Base-by-base conservation (phyloP, 2,329 filamentous ascomycete genomes). In the Xylaria polymorpha region DNA sequence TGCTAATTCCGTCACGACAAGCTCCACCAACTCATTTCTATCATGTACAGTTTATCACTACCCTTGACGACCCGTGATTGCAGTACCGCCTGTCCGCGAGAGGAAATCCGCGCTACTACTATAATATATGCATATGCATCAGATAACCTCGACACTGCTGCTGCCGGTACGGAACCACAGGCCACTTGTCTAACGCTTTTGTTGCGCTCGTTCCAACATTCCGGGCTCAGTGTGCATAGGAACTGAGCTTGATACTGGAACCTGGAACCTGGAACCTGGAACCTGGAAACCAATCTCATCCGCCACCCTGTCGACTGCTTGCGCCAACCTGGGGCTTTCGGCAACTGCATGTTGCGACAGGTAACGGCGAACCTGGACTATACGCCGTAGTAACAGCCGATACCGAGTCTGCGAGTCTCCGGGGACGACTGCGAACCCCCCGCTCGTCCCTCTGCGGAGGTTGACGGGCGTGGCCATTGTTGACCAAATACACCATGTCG, bases 391-490 rank as follows among this genome's bases (percentile, higher is more conserved):
- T 6, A 59, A 20, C 32, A 55, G n/a, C 61, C 41, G 25, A 20
- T 29, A 35, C 61, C 64, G 53, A 22, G 59, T 68, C 63, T 63
- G 68, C 69, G 70, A 71, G 62, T 67, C 65, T 48, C 67, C 72
- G 74, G 77, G 71, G 73, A 76, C 74, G 69, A 72, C 61, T 63
- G 55, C 71, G 69, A 60, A 71, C 79, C 80, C 82, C 85, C 83
- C 86, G 85, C 86, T 87, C 86, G 86, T 84, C 83, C 83, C 83
- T 87, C 84, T 79, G 72, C 80, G 84, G 86, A 87, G 86, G 86
- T 84, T 84, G 86, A 84, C 86, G 86, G 80, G 86, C 86, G 85
- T 83, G 85, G 85, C 78, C 74, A 68, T 64, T 70, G 66, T 69
- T 73, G 64, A 72, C 69, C 68, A 71, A 68, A 72, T 72, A 67